phyloP scores from a whole-genome alignment of 192 early-diverging fungal species.

The Coemansia sp. region DNA sequence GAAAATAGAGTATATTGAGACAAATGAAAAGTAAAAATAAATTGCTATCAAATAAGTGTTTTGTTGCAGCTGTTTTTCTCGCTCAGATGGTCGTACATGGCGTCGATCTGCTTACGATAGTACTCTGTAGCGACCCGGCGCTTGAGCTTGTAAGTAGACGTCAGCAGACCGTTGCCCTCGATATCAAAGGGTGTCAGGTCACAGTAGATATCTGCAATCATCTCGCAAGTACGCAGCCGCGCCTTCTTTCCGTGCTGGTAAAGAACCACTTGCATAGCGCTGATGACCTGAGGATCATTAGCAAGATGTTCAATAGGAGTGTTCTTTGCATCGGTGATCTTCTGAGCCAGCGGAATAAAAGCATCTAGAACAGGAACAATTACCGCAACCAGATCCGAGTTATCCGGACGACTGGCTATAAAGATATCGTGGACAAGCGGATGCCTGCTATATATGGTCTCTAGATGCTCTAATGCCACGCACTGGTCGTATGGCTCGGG shows the following conservation, averaged over 20 bases:
- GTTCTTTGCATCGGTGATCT: conserved; percentile 18
- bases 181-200: conserved; percentile 69
- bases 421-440: conserved; percentile 82
- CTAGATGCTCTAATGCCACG: conserved; percentile 87
- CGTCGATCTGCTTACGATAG: conserved; percentile 65
- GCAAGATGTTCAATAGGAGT: conserved; percentile 42
- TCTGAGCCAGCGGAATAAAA: conserved; percentile 62
- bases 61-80: conserved; percentile 10
- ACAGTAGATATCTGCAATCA: conserved; percentile 67
- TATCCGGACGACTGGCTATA: conserved; percentile 85
- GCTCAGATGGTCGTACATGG: conserved; percentile 59
- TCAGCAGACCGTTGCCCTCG: conserved; percentile 76
- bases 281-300: conserved; percentile 51
- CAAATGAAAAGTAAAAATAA: neutral
- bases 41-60: neutral
- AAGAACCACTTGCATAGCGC: conserved; percentile 62
- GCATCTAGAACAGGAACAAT: conserved; percentile 74
- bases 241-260: conserved; percentile 60
- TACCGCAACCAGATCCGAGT: conserved; percentile 79
- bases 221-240: conserved; percentile 85
- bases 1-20: neutral
- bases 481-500: conserved; percentile 77
- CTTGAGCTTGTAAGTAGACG: conserved; percentile 89
- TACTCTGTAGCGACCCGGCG: conserved; percentile 65
- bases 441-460: conserved; percentile 70